These are phyloP conservation scores for Anthracocystis panici-leucophaei DNA, from an alignment of 1,284 basidiomycete species.

Conservation along the genomic window DNA sequence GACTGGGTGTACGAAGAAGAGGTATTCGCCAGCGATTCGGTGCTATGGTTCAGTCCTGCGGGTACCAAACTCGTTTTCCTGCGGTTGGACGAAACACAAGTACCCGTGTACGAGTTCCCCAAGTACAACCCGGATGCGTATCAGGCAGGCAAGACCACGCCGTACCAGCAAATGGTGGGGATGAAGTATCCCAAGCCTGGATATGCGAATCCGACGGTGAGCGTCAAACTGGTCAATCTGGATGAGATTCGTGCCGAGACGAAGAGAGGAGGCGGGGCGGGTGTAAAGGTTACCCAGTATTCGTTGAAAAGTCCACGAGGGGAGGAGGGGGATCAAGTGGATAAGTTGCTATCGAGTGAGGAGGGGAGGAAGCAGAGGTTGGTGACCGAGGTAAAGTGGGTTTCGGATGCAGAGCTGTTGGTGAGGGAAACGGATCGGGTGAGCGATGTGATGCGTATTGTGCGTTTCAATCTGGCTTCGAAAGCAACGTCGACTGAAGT, in stretches of 20 bases:
- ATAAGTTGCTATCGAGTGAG: conserved; percentile 74
- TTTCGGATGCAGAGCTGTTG: conserved; percentile 80
- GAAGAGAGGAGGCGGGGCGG: conserved; percentile 6
- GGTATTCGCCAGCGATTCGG: conserved; percentile 79
- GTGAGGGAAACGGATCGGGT: conserved; percentile 82
- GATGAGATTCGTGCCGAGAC: conserved; percentile 32
- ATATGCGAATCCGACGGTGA: conserved; percentile 86
- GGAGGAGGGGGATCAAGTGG: conserved; percentile 69
- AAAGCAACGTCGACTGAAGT: conserved; percentile 33
- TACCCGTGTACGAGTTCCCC: conserved; percentile 86
- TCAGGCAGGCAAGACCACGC: conserved; percentile 47
- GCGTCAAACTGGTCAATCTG: conserved; percentile 76
- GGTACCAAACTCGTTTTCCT: conserved; percentile 85
- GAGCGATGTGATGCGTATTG: conserved; percentile 57
- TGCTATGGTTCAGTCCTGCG: conserved; percentile 92
- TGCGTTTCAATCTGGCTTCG: conserved; percentile 45
- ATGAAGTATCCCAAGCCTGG: conserved; percentile 77
- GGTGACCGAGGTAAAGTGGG: conserved; percentile 86
- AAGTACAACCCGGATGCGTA: conserved; percentile 78
- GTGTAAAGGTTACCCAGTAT: conserved; percentile 25
- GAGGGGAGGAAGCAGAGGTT: conserved; percentile 73
- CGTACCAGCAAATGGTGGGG: conserved; percentile 52
- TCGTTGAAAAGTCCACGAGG: conserved; percentile 37
- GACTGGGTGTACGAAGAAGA: conserved; percentile 76
- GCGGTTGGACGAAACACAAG: conserved; percentile 85